phyloP scores from a whole-genome alignment of 495 filamentous ascomycete genomes.

The Penicillium arizonense region DNA sequence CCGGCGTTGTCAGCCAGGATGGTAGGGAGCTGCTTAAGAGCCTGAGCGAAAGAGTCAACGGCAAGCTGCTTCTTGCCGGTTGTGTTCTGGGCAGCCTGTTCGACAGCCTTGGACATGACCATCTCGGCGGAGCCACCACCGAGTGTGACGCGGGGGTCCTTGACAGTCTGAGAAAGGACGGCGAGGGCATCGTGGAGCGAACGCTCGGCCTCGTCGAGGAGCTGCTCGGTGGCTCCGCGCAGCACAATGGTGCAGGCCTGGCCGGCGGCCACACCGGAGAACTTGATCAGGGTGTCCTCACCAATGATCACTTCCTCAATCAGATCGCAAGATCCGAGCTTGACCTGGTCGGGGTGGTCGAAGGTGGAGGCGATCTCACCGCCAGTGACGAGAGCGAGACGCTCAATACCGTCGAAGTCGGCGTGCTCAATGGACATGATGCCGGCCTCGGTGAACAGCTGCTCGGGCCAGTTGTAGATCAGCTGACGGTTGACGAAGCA shows the following conservation, averaged over 20 bases:
- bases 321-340: slow-evolving; percentile 90
- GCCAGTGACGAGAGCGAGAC: slow-evolving; percentile 90
- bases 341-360: slow-evolving; percentile 94
- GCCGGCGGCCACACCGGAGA: slow-evolving; percentile 92
- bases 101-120: slow-evolving; percentile 98
- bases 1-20: slow-evolving; percentile 98
- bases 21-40: slow-evolving; percentile 89
- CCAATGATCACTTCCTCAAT: slow-evolving; percentile 99
- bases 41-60: slow-evolving; percentile 83
- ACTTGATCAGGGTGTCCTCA: slow-evolving; percentile 94
- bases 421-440: slow-evolving; percentile 99
- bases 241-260: slow-evolving; percentile 96
- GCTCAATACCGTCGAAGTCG: slow-evolving; percentile 97
- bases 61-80: slow-evolving; percentile 96
- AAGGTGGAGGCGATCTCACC: slow-evolving; percentile 98
- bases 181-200: slow-evolving; percentile 95
- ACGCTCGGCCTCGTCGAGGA: slow-evolving; percentile 94
- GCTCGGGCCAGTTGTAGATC: slow-evolving; percentile 99
- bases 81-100: slow-evolving; percentile 88
- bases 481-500: slow-evolving; percentile 99
- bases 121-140: slow-evolving; percentile 97
- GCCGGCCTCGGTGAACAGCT: slow-evolving; percentile 95
- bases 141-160: slow-evolving; percentile 89
- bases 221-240: slow-evolving; percentile 92
- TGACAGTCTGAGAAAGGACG: slow-evolving; percentile 94